These are phyloP conservation scores for Monosporascus sp. DNA, from an alignment of 2,329 filamentous ascomycete species.

Conservation along the genomic window DNA sequence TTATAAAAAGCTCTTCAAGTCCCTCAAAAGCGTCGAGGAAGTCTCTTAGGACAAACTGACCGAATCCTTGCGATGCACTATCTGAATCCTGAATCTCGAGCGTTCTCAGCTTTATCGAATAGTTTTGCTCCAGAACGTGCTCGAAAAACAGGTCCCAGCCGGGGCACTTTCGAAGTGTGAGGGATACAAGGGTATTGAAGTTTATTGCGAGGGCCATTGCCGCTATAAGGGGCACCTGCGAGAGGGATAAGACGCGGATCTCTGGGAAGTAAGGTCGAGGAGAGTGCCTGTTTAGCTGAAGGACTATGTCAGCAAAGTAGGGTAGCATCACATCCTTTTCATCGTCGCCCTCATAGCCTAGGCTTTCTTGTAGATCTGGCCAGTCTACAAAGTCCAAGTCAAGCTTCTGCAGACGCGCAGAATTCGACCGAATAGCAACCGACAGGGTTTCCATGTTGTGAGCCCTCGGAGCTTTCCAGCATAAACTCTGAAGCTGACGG, in stretches of 20 bases:
- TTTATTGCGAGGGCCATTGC: not conserved
- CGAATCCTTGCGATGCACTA: not conserved
- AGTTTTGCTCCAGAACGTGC: not conserved
- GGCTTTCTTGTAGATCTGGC: not conserved
- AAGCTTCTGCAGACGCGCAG: not conserved
- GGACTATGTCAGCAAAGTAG: not conserved
- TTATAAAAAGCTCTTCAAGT: not conserved
- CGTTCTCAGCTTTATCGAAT: not conserved
- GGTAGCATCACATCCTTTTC: not conserved
- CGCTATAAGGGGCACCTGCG: not conserved
- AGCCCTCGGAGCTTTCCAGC: not conserved
- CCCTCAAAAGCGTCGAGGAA: not conserved
- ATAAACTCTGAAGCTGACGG: not conserved
- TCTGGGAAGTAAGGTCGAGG: not conserved
- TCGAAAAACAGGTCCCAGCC: not conserved
- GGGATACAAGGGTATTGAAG: not conserved
- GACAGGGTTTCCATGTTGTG: not conserved
- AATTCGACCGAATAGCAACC: not conserved
- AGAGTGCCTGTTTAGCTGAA: not conserved
- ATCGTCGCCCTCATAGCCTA: not conserved
- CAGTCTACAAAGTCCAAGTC: not conserved
- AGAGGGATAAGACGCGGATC: not conserved
- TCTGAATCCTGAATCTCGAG: not conserved
- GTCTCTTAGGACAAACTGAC: not conserved
- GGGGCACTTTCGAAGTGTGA: not conserved